Conservation (phyloP, 495 filamentous ascomycete species). For the Astrocystis sublimbata region DNA sequence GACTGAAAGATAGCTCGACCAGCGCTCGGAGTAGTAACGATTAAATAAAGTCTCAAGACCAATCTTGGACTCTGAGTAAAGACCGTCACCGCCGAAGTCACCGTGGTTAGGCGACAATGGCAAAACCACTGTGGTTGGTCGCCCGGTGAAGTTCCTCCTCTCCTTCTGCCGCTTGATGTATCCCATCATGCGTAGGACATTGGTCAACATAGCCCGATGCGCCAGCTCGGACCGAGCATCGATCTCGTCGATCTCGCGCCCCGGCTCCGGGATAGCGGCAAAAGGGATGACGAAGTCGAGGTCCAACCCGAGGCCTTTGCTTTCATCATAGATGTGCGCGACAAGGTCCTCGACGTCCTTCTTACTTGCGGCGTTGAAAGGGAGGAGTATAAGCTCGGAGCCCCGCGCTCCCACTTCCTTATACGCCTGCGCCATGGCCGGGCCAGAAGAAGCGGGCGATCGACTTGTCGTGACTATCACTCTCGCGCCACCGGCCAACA, state of each 20-base stretch:
- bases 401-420: conserved; percentile 76
- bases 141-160: conserved; percentile 71
- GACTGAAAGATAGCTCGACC: conserved; percentile 84
- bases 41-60: conserved; percentile 85
- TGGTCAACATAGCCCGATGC: conserved; percentile 89
- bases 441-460: conserved; percentile 58
- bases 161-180: conserved; percentile 76
- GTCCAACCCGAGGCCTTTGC: conserved; percentile 86
- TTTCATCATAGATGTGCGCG: conserved; percentile 78
- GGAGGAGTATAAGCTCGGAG: conserved; percentile 82
- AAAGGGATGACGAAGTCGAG: conserved; percentile 83
- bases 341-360: conserved; percentile 84
- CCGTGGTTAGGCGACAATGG: conserved; percentile 86
- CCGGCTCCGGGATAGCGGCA: conserved; percentile 82
- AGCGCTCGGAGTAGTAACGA: conserved; percentile 85
- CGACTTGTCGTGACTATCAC: conserved; percentile 80
- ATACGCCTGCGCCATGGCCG: conserved; percentile 87
- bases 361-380: conserved; percentile 88
- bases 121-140: conserved; percentile 80
- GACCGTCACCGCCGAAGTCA: conserved; percentile 83
- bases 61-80: conserved; percentile 86
- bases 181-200: conserved; percentile 75
- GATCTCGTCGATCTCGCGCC: conserved; percentile 83
- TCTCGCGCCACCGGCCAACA: conserved; percentile 85
- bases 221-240: conserved; percentile 88